Base-by-base conservation (phyloP, 2,329 filamentous ascomycete genomes). In the Fulvia fulva region DNA sequence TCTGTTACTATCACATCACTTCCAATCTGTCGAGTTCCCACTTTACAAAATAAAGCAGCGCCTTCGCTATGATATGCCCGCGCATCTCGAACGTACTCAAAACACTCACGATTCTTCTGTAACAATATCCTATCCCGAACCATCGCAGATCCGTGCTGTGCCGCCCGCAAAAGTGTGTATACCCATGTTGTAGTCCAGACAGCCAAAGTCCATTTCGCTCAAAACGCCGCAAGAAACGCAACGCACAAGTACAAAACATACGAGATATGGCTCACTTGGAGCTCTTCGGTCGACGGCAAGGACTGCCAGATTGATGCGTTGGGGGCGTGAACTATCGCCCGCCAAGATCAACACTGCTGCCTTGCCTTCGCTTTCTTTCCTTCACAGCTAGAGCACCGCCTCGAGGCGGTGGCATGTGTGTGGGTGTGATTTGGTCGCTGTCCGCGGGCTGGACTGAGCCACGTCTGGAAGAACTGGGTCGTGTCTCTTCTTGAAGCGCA, bases 361-460 rank as follows among this genome's bases (percentile, higher is more conserved):
- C 51, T 43, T 57, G 55, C 22, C 55, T 47, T 26, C 55, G 30
- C 22, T 50, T 34, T 46, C 55, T 53, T 43, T 51, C 45, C 30
- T 44, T 23, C 5, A 37, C 41, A 23, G 55, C 55, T 11, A 44
- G 23, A 34, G 30, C 49, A 51, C 50, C 25, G 19, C 52, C 37
- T 44, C 41, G 19, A 26, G n/a, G 19, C 7, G 61, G 57, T 26
- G 62, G 62, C 26, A 60, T 44, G 30, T 64, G 62, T 37, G 62
- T 64, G 23, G 62, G 62, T 14, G 62, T 62, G 32, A 59, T 60
- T 16, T 61, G 56, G n/a, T 57, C 51, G 11, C 56, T 52, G 16
- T 34, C 37, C 23, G 51, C 30, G 37, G 1, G 54, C 59, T 22
- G 60, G 51, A 43, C 25, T 19, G 25, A 52, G 22, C 30, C 57